A percentile compares a stretch with the other conserved stretches of the same genome.
These are phyloP conservation scores for Tylopilus balloui DNA, from an alignment of 768 basidiomycete species.

Conservation along the genomic window DNA sequence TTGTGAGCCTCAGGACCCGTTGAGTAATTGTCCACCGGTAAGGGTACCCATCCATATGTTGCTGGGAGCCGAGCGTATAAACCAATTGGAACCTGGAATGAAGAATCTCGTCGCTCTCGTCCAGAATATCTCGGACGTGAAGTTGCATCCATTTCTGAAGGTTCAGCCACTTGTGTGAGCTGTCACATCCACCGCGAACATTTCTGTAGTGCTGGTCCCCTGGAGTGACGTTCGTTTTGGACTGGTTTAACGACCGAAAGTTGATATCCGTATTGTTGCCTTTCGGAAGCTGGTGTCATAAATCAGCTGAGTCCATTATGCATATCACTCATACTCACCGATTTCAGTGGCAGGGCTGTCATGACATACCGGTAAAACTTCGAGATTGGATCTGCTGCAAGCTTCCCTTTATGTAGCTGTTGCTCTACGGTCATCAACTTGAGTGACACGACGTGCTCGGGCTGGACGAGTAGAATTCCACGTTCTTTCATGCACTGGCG, in stretches of 20 bases:
- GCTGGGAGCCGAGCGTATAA: constrained; percentile 29
- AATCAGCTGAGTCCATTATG: too few relatives aligned
- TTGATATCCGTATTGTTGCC: too few relatives aligned
- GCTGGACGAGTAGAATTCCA: constrained; percentile 44
- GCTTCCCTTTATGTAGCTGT: constrained; percentile 7
- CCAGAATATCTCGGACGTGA: constrained; percentile 19
- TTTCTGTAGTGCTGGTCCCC: too few relatives aligned
- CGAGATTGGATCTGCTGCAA: not conserved
- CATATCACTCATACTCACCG: too few relatives aligned
- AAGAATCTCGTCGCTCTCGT: constrained; percentile 27
- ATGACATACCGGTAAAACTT: not conserved
- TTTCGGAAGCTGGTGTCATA: too few relatives aligned
- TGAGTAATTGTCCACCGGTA: constrained; percentile 32
- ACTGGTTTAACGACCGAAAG: too few relatives aligned
- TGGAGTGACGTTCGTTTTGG: too few relatives aligned
- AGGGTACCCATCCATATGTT: constrained; percentile 27
- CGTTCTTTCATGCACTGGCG: constrained; percentile 32
- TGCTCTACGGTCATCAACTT: constrained; percentile 40
- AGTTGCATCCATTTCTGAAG: constrained; percentile 19
- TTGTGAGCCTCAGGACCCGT: constrained; percentile 17
- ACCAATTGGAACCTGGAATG: constrained; percentile 32
- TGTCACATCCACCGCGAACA: not conserved
- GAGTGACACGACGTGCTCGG: constrained; percentile 50
- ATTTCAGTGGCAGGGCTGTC: too few relatives aligned
- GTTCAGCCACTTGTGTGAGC: constrained; percentile 5